Evolutionary conservation across 2,329 filamentous ascomycete genomes (phyloP).

Genomic region (Fusarium sp.): DNA sequence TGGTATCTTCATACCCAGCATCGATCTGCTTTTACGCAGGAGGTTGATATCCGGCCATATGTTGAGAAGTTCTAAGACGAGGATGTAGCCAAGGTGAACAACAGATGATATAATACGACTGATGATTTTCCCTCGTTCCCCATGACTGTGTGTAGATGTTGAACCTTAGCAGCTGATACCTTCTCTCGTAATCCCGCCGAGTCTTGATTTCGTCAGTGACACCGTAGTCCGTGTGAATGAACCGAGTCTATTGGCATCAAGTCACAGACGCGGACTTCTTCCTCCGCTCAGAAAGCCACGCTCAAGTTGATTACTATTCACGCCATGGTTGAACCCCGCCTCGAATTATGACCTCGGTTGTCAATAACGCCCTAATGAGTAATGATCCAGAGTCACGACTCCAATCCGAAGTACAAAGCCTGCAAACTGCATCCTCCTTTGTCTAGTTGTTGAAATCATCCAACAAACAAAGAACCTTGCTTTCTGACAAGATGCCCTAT

Average conservation of each 20-base stretch:
- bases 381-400: neutral
- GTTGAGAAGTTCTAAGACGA: slow-evolving; percentile 80
- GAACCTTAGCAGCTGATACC: too few relatives aligned
- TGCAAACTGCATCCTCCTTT: neutral
- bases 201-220: neutral
- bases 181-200: neutral
- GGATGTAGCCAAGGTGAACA: neutral
- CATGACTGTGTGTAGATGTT: neutral
- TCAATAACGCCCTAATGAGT: neutral
- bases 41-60: slow-evolving; percentile 83
- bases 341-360: neutral
- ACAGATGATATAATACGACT: neutral
- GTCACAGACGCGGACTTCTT: neutral
- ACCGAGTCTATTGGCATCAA: neutral
- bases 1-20: slow-evolving; percentile 88
- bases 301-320: neutral
- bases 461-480: neutral
- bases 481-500: slow-evolving; percentile 25
- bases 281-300: neutral
- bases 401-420: neutral
- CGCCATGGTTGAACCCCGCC: neutral
- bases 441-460: neutral
- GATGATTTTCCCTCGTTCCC: neutral
- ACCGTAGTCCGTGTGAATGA: neutral
- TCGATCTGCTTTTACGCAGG: slow-evolving; percentile 82